Percentiles rank a stretch among this genome's conserved stretches.
These are phyloP conservation scores for Neurospora sp. DNA, from an alignment of 495 filamentous ascomycete species.

Conservation along the genomic window DNA sequence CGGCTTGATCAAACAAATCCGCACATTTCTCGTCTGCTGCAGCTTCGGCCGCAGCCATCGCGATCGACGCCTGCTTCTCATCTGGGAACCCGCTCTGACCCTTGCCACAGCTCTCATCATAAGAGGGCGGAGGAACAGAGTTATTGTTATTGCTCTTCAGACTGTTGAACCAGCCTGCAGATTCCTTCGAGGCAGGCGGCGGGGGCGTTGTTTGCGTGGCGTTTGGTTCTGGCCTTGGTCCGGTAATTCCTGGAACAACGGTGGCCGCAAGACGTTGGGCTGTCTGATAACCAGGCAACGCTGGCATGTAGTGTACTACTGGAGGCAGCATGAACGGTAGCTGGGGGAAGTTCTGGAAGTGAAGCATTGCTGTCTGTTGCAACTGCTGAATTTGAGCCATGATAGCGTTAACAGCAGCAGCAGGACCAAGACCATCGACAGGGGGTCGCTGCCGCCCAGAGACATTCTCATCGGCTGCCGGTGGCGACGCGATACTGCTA, in stretches of 20 bases:
- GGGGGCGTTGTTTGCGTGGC: slow-evolving; percentile 24
- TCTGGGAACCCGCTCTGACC: slow-evolving; percentile 29
- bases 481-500: slow-evolving; percentile 4
- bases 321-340: slow-evolving; percentile 14
- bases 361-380: slow-evolving; percentile 52
- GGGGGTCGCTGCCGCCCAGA: slow-evolving; percentile 18
- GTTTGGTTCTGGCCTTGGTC: slow-evolving; percentile 27
- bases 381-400: slow-evolving; percentile 71
- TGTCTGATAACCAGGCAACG: slow-evolving; percentile 62
- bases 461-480: slow-evolving; percentile 6
- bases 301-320: slow-evolving; percentile 40
- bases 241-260: slow-evolving; percentile 51
- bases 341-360: slow-evolving; percentile 25
- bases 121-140: slow-evolving; percentile 55
- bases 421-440: slow-evolving; percentile 36
- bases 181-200: slow-evolving; percentile 37
- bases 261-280: slow-evolving; percentile 62
- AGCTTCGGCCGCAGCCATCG: slow-evolving; percentile 54
- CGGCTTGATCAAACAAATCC: slow-evolving; percentile 41
- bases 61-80: slow-evolving; percentile 51
- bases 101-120: slow-evolving; percentile 68
- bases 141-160: slow-evolving; percentile 4
- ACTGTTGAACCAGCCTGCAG: slow-evolving; percentile 37
- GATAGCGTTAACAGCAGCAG: slow-evolving; percentile 60
- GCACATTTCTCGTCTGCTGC: slow-evolving; percentile 60